phyloP scores from a whole-genome alignment of 2,329 filamentous ascomycete genomes.

The Fusarium sp. region DNA sequence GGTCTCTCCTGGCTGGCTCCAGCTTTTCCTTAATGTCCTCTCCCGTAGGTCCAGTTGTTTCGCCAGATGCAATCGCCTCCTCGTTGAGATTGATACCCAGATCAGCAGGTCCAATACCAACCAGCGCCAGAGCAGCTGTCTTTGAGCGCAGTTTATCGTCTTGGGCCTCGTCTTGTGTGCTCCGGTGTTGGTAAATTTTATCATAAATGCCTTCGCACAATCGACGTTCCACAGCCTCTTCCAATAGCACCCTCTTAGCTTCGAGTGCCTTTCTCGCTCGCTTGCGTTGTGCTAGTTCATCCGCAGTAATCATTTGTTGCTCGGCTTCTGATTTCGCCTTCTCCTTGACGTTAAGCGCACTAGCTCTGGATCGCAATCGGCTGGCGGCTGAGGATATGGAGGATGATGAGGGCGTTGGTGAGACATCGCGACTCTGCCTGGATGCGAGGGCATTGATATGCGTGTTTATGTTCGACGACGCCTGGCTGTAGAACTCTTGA shows the following conservation, averaged over 20 bases:
- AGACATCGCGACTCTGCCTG: constrained; percentile 75
- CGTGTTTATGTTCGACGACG: constrained; percentile 84
- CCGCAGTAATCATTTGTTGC: constrained; percentile 90
- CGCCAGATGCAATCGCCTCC: constrained; percentile 63
- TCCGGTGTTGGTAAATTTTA: constrained; percentile 90
- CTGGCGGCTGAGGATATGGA: constrained; percentile 67
- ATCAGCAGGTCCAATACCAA: constrained; percentile 89
- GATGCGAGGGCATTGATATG: constrained; percentile 85
- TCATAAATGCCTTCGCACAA: constrained; percentile 88
- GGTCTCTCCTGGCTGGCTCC: constrained; percentile 72
- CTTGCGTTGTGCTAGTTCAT: constrained; percentile 84
- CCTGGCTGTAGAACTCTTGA: constrained; percentile 90
- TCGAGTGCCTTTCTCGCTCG: constrained; percentile 82
- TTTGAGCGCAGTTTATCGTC: constrained; percentile 96
- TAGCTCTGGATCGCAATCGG: constrained; percentile 65
- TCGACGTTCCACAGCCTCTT: constrained; percentile 91
- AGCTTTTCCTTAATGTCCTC: constrained; percentile 79
- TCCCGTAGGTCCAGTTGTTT: constrained; percentile 67
- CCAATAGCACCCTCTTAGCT: constrained; percentile 78
- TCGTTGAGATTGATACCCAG: constrained; percentile 80
- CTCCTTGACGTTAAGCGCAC: constrained; percentile 64
- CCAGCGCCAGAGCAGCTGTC: constrained; percentile 88
- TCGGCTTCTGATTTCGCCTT: constrained; percentile 60
- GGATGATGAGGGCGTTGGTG: constrained; percentile 64
- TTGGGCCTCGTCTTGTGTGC: constrained; percentile 91